These are phyloP conservation scores for Aspergillus quadrilineatus DNA, from an alignment of 2,329 filamentous ascomycete species.

Conservation along the genomic window DNA sequence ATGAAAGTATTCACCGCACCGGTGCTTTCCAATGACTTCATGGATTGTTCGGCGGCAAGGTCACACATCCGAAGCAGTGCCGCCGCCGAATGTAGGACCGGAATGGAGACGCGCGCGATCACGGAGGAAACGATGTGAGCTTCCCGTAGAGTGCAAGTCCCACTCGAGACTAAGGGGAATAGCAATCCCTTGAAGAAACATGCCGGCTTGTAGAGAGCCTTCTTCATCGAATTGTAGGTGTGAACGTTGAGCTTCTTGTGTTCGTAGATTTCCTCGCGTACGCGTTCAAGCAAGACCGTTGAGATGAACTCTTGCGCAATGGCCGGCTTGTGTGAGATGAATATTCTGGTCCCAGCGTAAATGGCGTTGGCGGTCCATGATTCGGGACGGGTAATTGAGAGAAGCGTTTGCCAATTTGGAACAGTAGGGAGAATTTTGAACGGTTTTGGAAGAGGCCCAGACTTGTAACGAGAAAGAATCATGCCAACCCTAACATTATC, in stretches of 20 bases:
- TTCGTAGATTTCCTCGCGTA: slow-evolving; percentile 92
- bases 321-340: slow-evolving; percentile 77
- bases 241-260: slow-evolving; percentile 95
- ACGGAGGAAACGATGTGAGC: slow-evolving; percentile 89
- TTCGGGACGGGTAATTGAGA: slow-evolving; percentile 80
- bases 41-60: slow-evolving; percentile 86
- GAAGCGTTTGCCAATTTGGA: slow-evolving; percentile 85
- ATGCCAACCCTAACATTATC: slow-evolving; percentile 66
- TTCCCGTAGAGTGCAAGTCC: slow-evolving; percentile 88
- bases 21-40: slow-evolving; percentile 72
- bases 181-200: slow-evolving; percentile 97
- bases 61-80: slow-evolving; percentile 91
- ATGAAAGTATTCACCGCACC: slow-evolving; percentile 96
- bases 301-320: slow-evolving; percentile 83
- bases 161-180: slow-evolving; percentile 81
- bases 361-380: slow-evolving; percentile 75
- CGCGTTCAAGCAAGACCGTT: slow-evolving; percentile 80
- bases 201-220: slow-evolving; percentile 86
- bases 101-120: slow-evolving; percentile 78
- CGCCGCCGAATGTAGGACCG: slow-evolving; percentile 86
- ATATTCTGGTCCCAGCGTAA: slow-evolving; percentile 88
- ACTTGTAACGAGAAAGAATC: slow-evolving; percentile 89
- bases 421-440: slow-evolving; percentile 96
- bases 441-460: slow-evolving; percentile 92
- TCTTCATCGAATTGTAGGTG: slow-evolving; percentile 90